Evolutionary conservation across 306 rosid genomes (phyloP).

Genomic region (Rubus idaeus): DNA sequence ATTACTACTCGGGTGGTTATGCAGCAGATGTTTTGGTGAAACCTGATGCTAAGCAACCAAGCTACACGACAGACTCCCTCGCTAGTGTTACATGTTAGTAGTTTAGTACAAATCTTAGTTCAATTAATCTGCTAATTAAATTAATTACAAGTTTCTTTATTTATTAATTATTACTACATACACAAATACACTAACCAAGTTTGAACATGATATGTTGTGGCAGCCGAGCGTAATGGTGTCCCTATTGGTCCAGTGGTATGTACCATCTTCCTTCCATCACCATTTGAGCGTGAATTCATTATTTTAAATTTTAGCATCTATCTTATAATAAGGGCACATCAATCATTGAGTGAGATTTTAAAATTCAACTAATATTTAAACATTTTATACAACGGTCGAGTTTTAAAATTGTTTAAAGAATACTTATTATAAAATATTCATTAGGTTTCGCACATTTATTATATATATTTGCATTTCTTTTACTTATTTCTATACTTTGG

Average conservation of each 20-base stretch:
- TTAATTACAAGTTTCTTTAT: not conserved
- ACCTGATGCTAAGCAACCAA: conserved; percentile 8
- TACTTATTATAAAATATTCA: too few relatives aligned
- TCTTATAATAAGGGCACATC: too few relatives aligned
- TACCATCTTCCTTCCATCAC: not conserved
- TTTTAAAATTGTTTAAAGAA: too few relatives aligned
- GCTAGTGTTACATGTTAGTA: conserved; percentile 35
- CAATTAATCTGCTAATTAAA: not conserved
- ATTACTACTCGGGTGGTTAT: conserved; percentile 47
- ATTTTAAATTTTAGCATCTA: not conserved
- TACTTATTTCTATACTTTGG: too few relatives aligned
- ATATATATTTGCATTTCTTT: too few relatives aligned
- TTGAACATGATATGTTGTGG: not conserved
- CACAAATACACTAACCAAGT: not conserved
- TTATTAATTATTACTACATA: not conserved
- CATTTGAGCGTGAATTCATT: not conserved
- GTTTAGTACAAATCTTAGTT: not conserved
- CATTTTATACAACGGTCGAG: too few relatives aligned
- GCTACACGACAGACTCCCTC: conserved; percentile 32
- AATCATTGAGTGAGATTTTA: too few relatives aligned
- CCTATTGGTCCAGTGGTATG: conserved; percentile 43
- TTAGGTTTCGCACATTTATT: too few relatives aligned
- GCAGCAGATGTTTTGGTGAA: conserved; percentile 29
- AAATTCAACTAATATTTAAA: too few relatives aligned
- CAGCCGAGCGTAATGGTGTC: conserved; percentile 32